phyloP scores from a whole-genome alignment of 2,329 filamentous ascomycete species.

The Trichophyton mentagrophytes region DNA sequence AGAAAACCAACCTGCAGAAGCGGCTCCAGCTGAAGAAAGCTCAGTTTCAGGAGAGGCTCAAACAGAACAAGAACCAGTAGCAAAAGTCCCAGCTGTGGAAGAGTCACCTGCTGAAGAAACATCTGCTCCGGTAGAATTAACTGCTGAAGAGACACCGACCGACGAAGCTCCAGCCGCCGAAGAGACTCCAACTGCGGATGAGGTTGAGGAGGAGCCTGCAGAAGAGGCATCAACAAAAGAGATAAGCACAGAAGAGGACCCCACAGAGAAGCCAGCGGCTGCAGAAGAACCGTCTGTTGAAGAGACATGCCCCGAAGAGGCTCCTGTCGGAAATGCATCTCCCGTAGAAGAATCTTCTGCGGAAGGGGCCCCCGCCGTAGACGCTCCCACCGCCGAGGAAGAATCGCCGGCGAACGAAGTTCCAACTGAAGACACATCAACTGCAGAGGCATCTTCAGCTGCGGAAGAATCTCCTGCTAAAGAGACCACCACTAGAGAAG shows the following conservation, averaged over 20 bases:
- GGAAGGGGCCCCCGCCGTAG: too few relatives aligned
- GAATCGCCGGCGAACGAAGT: too few relatives aligned
- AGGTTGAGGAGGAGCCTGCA: background rate
- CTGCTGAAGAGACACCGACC: background rate
- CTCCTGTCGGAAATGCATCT: too few relatives aligned
- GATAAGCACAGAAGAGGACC: too few relatives aligned
- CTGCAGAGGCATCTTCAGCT: too few relatives aligned
- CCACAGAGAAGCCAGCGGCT: background rate
- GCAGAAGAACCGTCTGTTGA: background rate
- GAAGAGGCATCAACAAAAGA: background rate
- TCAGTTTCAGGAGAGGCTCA: background rate
- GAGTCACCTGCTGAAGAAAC: constrained; percentile 5
- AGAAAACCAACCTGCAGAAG: constrained; percentile 7
- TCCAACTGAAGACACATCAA: too few relatives aligned
- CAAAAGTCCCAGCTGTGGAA: constrained; percentile 8
- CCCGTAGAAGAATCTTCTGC: too few relatives aligned
- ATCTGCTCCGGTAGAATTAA: background rate
- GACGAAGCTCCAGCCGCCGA: background rate
- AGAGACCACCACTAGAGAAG: too few relatives aligned
- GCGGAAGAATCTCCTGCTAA: too few relatives aligned
- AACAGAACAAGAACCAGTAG: constrained; percentile 3
- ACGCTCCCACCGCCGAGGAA: too few relatives aligned
- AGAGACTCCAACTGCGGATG: background rate
- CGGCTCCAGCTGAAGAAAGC: constrained; percentile 5
- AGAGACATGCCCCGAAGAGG: too few relatives aligned